A percentile compares a stretch with the other conserved stretches of the same genome.
These are phyloP conservation scores for Malassezia vespertilionis DNA, from an alignment of 1,284 basidiomycete species.

Conservation along the genomic window DNA sequence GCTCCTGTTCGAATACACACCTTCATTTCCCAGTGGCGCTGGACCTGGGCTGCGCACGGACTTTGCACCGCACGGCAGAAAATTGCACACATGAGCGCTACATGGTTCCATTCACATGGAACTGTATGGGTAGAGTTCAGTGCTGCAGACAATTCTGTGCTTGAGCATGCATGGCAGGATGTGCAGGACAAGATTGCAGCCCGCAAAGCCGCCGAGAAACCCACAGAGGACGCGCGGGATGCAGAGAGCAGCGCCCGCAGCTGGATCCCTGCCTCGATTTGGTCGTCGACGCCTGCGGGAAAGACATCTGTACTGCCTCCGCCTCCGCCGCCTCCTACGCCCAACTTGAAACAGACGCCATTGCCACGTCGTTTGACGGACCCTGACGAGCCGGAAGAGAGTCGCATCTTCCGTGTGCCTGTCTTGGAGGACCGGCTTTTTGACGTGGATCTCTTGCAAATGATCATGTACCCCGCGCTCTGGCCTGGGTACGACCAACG, in stretches of 20 bases:
- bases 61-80: neutral
- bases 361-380: conserved; percentile 22
- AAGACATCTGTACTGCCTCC: neutral
- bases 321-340: conserved; percentile 8
- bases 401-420: conserved; percentile 24
- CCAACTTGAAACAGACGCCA: conserved; percentile 6
- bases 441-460: conserved; percentile 38
- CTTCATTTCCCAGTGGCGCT: neutral
- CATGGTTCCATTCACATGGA: conserved; percentile 40
- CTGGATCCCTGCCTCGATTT: conserved; percentile 2
- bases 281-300: conserved; percentile 1
- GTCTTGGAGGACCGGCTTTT: conserved; percentile 45
- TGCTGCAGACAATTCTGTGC: conserved; percentile 26
- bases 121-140: conserved; percentile 35
- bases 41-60: neutral
- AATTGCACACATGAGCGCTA: neutral
- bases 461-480: conserved; percentile 47
- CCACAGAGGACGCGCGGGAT: neutral
- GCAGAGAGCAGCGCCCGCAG: neutral
- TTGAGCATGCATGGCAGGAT: conserved; percentile 30
- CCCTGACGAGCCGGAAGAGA: conserved; percentile 31
- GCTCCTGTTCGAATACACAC: no score
- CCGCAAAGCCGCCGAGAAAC: neutral
- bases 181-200: conserved; percentile 21
- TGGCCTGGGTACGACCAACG: conserved; percentile 46